Conservation (phyloP, 2,329 filamentous ascomycete genomes). For the Penicillium sp. region DNA sequence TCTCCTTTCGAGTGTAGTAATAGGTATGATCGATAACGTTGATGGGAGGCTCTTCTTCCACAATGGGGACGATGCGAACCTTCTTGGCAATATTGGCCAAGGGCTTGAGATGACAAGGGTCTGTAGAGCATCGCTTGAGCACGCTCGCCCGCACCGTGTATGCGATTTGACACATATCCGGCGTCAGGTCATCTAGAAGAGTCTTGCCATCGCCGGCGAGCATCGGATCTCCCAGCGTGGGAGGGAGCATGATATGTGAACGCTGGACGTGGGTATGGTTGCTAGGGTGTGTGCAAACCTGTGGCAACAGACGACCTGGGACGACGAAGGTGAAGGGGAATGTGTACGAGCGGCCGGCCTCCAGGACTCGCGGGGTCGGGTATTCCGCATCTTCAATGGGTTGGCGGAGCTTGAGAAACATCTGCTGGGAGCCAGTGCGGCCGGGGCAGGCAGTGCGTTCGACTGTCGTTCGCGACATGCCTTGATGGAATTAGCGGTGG, state of each 20-base stretch:
- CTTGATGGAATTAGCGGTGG: conserved; percentile 27
- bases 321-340: conserved; percentile 65
- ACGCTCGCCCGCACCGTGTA: conserved; percentile 56
- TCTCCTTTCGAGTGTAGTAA: conserved; percentile 58
- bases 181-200: conserved; percentile 60
- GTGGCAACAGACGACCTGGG: conserved; percentile 58
- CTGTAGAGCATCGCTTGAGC: conserved; percentile 36
- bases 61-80: conserved; percentile 58
- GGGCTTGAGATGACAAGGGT: conserved; percentile 39
- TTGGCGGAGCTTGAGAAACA: conserved; percentile 61
- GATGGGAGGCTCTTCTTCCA: conserved; percentile 60
- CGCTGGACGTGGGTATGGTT: conserved; percentile 52
- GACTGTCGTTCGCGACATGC: conserved; percentile 52
- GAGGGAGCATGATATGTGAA: conserved; percentile 59
- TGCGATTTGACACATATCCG: conserved; percentile 59
- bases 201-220: conserved; percentile 50
- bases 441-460: conserved; percentile 56
- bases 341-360: conserved; percentile 55
- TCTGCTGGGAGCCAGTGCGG: conserved; percentile 56
- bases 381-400: conserved; percentile 55
- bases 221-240: conserved; percentile 59
- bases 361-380: conserved; percentile 54
- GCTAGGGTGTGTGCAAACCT: conserved; percentile 55
- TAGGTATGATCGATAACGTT: conserved; percentile 46
- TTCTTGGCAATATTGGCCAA: conserved; percentile 54